These are phyloP conservation scores for Candida cerambycidarum DNA, from an alignment of 805 yeast species.

Conservation along the genomic window DNA sequence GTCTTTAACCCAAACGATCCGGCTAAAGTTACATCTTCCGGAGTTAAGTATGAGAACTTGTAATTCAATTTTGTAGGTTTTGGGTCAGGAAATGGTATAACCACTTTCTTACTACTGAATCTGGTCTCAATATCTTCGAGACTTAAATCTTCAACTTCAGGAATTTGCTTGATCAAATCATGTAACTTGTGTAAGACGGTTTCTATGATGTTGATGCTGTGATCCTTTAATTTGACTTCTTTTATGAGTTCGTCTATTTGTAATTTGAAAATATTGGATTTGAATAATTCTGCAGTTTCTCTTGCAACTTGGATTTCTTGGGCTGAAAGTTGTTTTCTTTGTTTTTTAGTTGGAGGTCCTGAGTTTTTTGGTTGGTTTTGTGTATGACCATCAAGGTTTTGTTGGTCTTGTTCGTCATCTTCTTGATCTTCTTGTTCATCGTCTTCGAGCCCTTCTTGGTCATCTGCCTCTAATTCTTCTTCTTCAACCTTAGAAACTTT, in stretches of 20 bases:
- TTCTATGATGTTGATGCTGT: conserved; percentile 64
- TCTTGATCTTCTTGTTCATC: neutral
- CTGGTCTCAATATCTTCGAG: conserved; percentile 59
- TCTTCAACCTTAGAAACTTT: too few relatives aligned
- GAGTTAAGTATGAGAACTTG: conserved; percentile 66
- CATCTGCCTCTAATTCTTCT: neutral
- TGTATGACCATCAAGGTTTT: too few relatives aligned
- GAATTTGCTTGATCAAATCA: conserved; percentile 63
- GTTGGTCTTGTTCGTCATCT: conserved; percentile 16
- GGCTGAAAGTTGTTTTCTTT: conserved; percentile 49
- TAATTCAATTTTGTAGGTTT: conserved; percentile 74
- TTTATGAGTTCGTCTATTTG: conserved; percentile 89
- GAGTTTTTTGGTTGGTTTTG: conserved; percentile 11
- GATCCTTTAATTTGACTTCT: conserved; percentile 75
- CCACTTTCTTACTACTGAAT: conserved; percentile 51
- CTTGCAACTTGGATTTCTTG: conserved; percentile 90
- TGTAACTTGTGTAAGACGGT: conserved; percentile 73
- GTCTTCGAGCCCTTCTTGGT: neutral
- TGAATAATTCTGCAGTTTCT: conserved; percentile 91
- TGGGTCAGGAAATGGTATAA: conserved; percentile 89
- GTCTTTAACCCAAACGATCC: conserved; percentile 91
- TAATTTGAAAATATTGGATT: conserved; percentile 90
- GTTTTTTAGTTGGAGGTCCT: conserved; percentile 33
- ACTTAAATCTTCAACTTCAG: conserved; percentile 50
- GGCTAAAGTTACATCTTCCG: conserved; percentile 72